These are phyloP conservation scores for Fusarium newnesense DNA, from an alignment of 2,329 filamentous ascomycete species.

Conservation along the genomic window DNA sequence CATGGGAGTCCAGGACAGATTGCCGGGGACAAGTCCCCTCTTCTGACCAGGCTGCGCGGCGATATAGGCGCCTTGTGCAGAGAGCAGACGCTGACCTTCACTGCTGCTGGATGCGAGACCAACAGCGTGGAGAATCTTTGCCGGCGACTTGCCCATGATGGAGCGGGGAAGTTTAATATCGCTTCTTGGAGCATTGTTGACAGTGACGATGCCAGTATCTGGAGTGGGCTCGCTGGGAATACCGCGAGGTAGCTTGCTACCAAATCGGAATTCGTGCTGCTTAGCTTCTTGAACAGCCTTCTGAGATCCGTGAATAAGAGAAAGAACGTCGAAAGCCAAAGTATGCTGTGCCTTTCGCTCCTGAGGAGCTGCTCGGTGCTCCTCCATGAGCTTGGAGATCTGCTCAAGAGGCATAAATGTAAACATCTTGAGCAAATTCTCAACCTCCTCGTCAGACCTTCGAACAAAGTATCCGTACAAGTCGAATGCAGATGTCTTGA, in stretches of 20 bases:
- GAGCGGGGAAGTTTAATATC: constrained; percentile 69
- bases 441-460: constrained; percentile 82
- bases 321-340: constrained; percentile 83
- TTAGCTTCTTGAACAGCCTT: constrained; percentile 71
- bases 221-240: constrained; percentile 45
- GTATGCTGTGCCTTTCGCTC: constrained; percentile 83
- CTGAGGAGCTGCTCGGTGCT: constrained; percentile 74
- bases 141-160: constrained; percentile 66
- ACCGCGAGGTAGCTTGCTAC: constrained; percentile 46
- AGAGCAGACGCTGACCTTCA: constrained; percentile 69
- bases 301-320: constrained; percentile 77
- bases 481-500: constrained; percentile 84
- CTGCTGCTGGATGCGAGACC: constrained; percentile 66
- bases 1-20: constrained; percentile 70
- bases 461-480: constrained; percentile 92
- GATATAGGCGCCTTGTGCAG: constrained; percentile 68
- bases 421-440: constrained; percentile 85
- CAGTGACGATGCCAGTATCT: constrained; percentile 49
- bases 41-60: constrained; percentile 60
- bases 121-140: constrained; percentile 67
- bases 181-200: constrained; percentile 60
- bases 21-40: constrained; percentile 58
- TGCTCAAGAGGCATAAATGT: constrained; percentile 81
- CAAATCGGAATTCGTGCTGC: constrained; percentile 63
- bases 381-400: constrained; percentile 74